phyloP scores from a whole-genome alignment of 2,329 filamentous ascomycete species.

The Zymoseptoria brevis region DNA sequence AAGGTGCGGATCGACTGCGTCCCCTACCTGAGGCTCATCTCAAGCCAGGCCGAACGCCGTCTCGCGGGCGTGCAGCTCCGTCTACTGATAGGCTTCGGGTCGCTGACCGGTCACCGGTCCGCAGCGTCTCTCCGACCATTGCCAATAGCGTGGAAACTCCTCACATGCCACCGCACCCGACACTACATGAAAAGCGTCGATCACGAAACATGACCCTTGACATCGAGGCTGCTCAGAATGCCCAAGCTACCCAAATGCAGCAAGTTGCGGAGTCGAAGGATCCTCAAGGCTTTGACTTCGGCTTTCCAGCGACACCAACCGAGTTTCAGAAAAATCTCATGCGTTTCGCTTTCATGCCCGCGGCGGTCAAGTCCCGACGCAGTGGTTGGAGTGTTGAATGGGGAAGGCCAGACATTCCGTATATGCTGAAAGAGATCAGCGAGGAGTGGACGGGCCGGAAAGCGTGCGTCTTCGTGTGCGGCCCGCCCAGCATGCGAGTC shows the following conservation, averaged over 20 bases:
- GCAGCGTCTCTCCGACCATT: conserved; percentile 2
- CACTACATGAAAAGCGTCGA: conserved; percentile 35
- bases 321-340: conserved; percentile 64
- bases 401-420: conserved; percentile 78
- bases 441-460: conserved; percentile 70
- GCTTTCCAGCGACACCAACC: conserved; percentile 75
- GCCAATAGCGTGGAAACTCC: conserved; percentile 17
- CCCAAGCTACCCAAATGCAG: conserved; percentile 21
- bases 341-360: conserved; percentile 74
- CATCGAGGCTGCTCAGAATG: conserved; percentile 35
- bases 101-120: conserved; percentile 11
- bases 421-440: conserved; percentile 76
- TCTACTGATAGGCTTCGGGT: conserved; percentile 43
- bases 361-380: conserved; percentile 39
- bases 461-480: conserved; percentile 88
- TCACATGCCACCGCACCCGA: conserved; percentile 26
- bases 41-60: conserved; percentile 21
- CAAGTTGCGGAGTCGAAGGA: conserved; percentile 5
- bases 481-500: conserved; percentile 76
- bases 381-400: conserved; percentile 91
- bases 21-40: conserved; percentile 59
- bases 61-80: conserved; percentile 16
- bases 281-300: conserved; percentile 38
- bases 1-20: conserved; percentile 78
- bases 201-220: conserved; percentile 38